Evolutionary conservation across 176 grass and related monocot species (phyloP), one percentile per base, ranked within the genome.

Genomic region (Microstegium vimineum): DNA sequence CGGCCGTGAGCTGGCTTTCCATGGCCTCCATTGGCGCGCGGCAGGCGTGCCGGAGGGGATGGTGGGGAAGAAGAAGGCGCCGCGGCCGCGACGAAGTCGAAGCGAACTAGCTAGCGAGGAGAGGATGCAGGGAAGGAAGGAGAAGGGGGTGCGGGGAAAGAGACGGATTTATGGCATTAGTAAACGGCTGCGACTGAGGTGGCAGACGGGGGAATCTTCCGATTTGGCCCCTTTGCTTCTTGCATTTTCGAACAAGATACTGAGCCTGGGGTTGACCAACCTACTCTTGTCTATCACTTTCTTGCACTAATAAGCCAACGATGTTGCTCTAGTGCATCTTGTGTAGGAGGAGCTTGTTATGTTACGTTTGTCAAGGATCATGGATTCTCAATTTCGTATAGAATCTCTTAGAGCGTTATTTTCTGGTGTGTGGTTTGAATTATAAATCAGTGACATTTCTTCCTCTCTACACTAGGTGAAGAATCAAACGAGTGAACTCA

Each of bases 21-120:
- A 66, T 69, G 3, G 56, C 17, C 73, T 94, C 92, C 92, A 94
- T 94, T 83, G 62, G 9, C 54, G 54, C 17, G 22, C n/a, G 52
- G 18, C 20, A 1, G 52, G 52, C 52, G 52, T 10, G n/a, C 56
- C 56, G 56, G 56, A 60, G 56, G 56, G 26, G 56, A 60, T 60
- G 56, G 56, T 65, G 61, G 64, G 76, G 85, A 86, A 78, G 52
- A 56, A 12, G 84, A 82, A 81, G 66, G 66, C 74, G 74, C 47
- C 22, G 51, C 61, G 40, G 74, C 47, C 22, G 51, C 61, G 40
- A 62, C 32, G 77, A 82, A 78, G 65, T 69, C 73, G 73, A 79
- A 32, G 86, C 37, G 41, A 66, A 28, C 13, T 15, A 17, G 2
- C n/a, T n/a, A 42, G 45, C 34, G 37, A 12, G 41, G 18, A 8